Conservation (phyloP, 2,329 filamentous ascomycete genomes). For the Pseudogymnoascus sp. region DNA sequence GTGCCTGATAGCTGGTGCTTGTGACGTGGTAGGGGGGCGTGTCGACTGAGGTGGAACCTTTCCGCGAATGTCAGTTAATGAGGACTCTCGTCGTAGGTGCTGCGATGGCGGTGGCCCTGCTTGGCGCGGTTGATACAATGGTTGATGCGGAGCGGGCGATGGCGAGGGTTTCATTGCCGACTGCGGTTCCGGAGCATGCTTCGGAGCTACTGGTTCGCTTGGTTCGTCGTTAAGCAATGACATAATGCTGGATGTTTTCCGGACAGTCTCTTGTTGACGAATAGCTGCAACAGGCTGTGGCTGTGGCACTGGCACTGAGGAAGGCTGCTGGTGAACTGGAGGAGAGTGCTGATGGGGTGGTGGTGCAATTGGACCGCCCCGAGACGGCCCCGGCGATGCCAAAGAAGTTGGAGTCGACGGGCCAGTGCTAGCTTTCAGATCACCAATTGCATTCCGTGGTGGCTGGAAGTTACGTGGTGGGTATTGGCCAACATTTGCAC, state of each 20-base stretch:
- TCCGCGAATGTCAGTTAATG: conserved; percentile 24
- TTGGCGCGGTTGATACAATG: conserved; percentile 27
- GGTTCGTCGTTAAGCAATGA: conserved; percentile 55
- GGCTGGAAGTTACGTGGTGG: conserved; percentile 21
- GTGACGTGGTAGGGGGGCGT: conserved; percentile 20
- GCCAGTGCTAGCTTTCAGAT: conserved; percentile 16
- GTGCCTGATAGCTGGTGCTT: conserved; percentile 22
- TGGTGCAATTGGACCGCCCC: conserved; percentile 23
- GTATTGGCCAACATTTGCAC: conserved; percentile 23
- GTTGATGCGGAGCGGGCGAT: conserved; percentile 25
- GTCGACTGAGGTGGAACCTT: conserved; percentile 22
- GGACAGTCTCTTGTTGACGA: conserved; percentile 37
- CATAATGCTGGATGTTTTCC: conserved; percentile 58
- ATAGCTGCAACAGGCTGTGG: conserved; percentile 32
- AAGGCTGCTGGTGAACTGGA: conserved; percentile 14
- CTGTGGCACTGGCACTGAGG: not conserved
- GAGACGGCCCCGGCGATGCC: conserved; percentile 21
- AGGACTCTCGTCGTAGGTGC: conserved; percentile 24
- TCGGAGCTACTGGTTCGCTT: conserved; percentile 31
- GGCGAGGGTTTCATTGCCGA: conserved; percentile 19
- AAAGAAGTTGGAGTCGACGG: conserved; percentile 21
- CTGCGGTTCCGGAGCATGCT: conserved; percentile 7
- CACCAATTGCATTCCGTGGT: conserved; percentile 21
- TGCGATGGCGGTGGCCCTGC: conserved; percentile 22
- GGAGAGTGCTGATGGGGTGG: conserved; percentile 16